Conservation (phyloP, 2,329 filamentous ascomycete genomes). For the Hypoxylon sp. region DNA sequence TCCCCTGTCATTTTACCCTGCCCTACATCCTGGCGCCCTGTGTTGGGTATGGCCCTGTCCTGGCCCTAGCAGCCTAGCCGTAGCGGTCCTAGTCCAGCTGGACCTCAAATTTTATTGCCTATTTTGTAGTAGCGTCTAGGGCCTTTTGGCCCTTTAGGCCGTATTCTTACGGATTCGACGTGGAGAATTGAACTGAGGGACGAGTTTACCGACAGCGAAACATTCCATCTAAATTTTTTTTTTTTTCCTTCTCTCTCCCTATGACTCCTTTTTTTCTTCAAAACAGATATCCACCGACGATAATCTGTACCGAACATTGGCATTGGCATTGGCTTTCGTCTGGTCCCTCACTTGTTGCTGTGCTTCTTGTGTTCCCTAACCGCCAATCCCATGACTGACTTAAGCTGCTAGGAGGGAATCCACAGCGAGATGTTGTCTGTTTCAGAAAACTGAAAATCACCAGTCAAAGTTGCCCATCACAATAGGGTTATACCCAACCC, state of each 20-base stretch:
- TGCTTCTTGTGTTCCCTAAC: conserved; percentile 2
- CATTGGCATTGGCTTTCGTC: conserved; percentile 3
- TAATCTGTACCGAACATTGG: conserved; percentile 11
- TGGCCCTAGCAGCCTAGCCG: conserved; percentile 33
- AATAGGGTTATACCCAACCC: conserved; percentile 29
- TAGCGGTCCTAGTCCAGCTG: conserved; percentile 33
- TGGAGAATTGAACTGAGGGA: no score
- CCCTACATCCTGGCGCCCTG: conserved; percentile 22
- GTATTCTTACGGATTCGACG: conserved; percentile 1
- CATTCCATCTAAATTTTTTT: conserved; percentile 20
- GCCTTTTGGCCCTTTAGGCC: conserved; percentile 16
- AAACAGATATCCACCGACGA: conserved; percentile 24
- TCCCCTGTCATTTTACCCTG: conserved; percentile 18
- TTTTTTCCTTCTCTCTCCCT: conserved; percentile 9
- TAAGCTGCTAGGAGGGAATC: conserved; percentile 26
- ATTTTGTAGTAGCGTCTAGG: conserved; percentile 14
- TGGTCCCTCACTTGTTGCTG: conserved; percentile 6
- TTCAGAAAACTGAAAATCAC: conserved; percentile 32
- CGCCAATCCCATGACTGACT: conserved; percentile 17
- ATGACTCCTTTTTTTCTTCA: conserved; percentile 24
- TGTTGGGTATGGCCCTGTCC: conserved; percentile 23
- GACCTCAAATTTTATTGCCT: conserved; percentile 24
- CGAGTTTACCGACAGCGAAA: conserved; percentile 18
- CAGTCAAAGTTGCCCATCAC: conserved; percentile 25
- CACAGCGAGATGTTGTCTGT: conserved; percentile 30